A percentile compares a stretch with the other conserved stretches of the same genome.
These are phyloP conservation scores for Byssochlamys sp. DNA, from an alignment of 2,329 filamentous ascomycete species.

Conservation along the genomic window DNA sequence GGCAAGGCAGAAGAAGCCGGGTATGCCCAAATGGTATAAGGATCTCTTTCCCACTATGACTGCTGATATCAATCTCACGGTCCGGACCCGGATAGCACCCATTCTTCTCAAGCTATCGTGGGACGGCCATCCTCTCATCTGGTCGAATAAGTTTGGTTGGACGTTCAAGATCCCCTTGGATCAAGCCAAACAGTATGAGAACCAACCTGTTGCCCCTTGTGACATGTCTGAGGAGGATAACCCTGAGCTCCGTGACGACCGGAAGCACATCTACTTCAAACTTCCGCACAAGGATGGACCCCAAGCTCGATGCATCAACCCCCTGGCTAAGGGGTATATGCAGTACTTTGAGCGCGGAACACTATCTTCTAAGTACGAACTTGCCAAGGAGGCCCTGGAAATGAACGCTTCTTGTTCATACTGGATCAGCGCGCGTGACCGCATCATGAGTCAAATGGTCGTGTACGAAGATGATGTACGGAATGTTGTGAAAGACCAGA, in stretches of 20 bases:
- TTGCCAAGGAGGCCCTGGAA: slow-evolving; percentile 87
- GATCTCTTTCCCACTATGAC: slow-evolving; percentile 66
- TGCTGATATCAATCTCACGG: slow-evolving; percentile 61
- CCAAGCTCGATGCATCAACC: slow-evolving; percentile 69
- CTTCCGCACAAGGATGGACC: slow-evolving; percentile 94
- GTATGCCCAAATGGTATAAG: slow-evolving; percentile 94
- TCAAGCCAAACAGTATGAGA: slow-evolving; percentile 55
- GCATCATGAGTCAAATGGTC: slow-evolving; percentile 91
- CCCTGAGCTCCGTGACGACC: slow-evolving; percentile 55
- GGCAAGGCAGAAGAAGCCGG: slow-evolving; percentile 80
- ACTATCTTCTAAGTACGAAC: slow-evolving; percentile 74
- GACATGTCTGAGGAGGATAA: slow-evolving; percentile 69
- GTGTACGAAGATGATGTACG: slow-evolving; percentile 64
- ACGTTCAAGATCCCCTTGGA: slow-evolving; percentile 65
- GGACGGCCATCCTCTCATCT: slow-evolving; percentile 81
- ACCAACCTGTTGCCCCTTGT: slow-evolving; percentile 63
- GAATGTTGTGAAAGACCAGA: slow-evolving; percentile 6
- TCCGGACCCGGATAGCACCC: slow-evolving; percentile 78
- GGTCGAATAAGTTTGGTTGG: slow-evolving; percentile 91
- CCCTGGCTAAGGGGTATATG: slow-evolving; percentile 83
- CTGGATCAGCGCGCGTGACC: slow-evolving; percentile 90
- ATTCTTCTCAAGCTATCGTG: slow-evolving; percentile 74
- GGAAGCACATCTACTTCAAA: slow-evolving; percentile 67
- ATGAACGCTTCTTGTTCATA: slow-evolving; percentile 99
- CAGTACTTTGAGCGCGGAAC: slow-evolving; percentile 83